Percentiles rank a stretch among this genome's conserved stretches.
phyloP scores from a whole-genome alignment of 192 early-diverging fungal species.

The Linnemannia elongata region DNA sequence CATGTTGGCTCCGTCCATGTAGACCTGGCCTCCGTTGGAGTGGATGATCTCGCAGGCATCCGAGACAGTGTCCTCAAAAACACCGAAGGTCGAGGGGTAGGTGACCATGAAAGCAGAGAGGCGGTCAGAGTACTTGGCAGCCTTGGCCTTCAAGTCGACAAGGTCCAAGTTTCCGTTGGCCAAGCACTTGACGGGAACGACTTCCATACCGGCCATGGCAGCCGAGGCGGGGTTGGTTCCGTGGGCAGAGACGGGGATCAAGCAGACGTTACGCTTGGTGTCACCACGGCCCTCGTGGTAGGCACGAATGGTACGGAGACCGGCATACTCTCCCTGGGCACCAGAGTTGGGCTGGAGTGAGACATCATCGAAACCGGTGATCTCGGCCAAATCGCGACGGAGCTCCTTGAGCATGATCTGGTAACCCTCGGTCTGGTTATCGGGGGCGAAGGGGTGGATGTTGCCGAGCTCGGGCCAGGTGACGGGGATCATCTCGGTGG shows the following conservation, averaged over 20 bases:
- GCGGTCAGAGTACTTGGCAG: conserved; percentile 84
- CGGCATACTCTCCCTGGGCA: conserved; percentile 99
- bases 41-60: conserved; percentile 95
- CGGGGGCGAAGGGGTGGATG: conserved; percentile 97
- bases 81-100: conserved; percentile 98
- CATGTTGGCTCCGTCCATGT: conserved; percentile 98
- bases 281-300: conserved; percentile 91
- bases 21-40: conserved; percentile 95
- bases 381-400: conserved; percentile 87
- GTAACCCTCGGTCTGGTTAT: conserved; percentile 96
- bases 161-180: conserved; percentile 94
- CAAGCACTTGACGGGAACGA: conserved; percentile 94
- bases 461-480: conserved; percentile 97
- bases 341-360: conserved; percentile 99
- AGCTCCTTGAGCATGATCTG: conserved; percentile 90
- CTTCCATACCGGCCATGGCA: conserved; percentile 96
- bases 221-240: conserved; percentile 99
- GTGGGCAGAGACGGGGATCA: conserved; percentile 99
- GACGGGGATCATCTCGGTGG: conserved; percentile 99
- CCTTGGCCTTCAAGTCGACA: conserved; percentile 90
- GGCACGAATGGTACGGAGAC: conserved; percentile 94
- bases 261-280: conserved; percentile 88
- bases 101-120: conserved; percentile 99
- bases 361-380: conserved; percentile 95
- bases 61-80: conserved; percentile 92